phyloP scores from a whole-genome alignment of 2,329 filamentous ascomycete genomes.

The Neonectria punicea region DNA sequence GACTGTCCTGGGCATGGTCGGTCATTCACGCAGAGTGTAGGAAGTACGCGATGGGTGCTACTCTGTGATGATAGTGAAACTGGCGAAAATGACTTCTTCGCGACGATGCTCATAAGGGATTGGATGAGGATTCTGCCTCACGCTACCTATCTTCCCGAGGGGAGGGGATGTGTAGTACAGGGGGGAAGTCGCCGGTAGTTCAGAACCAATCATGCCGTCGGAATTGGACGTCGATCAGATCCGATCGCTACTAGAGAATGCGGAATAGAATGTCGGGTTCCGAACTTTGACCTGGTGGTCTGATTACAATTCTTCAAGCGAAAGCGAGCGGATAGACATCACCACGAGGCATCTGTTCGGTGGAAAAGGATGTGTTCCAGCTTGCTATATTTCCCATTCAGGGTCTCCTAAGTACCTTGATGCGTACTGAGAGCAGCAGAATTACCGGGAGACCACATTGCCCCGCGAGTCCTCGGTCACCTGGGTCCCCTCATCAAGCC shows the following conservation, averaged over 20 bases:
- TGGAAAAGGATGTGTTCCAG: too few species aligned
- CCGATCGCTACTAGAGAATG: neutral
- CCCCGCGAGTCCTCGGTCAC: neutral
- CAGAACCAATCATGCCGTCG: neutral
- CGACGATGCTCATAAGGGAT: neutral
- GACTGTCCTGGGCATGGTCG: slow-evolving; percentile 38
- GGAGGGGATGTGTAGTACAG: neutral
- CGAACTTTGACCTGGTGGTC: neutral
- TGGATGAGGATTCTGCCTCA: neutral
- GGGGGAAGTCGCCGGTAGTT: neutral
- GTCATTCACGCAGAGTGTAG: too few species aligned
- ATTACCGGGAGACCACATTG: too few species aligned
- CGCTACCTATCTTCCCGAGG: neutral
- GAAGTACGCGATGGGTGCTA: neutral
- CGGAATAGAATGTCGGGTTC: neutral
- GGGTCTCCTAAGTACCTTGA: neutral
- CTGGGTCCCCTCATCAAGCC: neutral
- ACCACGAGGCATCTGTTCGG: too few species aligned
- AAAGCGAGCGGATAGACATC: too few species aligned
- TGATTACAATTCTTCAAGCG: too few species aligned
- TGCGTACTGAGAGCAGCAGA: neutral
- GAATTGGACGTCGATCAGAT: neutral
- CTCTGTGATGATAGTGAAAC: neutral
- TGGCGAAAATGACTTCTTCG: neutral
- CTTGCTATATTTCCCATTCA: neutral